Conservation (phyloP, 495 filamentous ascomycete species). For the Alectoria sarmentosa region DNA sequence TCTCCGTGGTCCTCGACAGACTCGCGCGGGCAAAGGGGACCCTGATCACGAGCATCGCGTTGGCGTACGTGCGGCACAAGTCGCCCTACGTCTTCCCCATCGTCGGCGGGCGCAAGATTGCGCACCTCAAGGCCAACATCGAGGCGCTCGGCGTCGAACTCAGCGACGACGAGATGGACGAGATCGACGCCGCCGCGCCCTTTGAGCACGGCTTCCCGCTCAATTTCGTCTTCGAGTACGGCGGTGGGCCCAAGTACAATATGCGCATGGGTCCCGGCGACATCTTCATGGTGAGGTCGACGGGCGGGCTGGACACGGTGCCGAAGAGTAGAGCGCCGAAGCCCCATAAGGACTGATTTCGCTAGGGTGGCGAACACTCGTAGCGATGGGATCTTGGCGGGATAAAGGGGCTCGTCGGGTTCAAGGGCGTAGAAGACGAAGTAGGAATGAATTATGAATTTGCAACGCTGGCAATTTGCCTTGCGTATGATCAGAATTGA, state of each 20-base stretch:
- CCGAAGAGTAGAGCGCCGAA: slow-evolving; percentile 18
- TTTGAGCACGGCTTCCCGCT: slow-evolving; percentile 51
- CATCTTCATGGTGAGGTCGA: slow-evolving; percentile 34
- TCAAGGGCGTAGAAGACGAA: no score
- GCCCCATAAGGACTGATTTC: slow-evolving; percentile 11
- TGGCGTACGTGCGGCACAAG: slow-evolving; percentile 71
- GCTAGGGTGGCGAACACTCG: no score
- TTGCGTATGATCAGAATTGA: no score
- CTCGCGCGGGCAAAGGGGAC: slow-evolving; percentile 48
- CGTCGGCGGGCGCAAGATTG: slow-evolving; percentile 58
- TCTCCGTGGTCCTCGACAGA: slow-evolving; percentile 50
- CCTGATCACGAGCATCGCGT: slow-evolving; percentile 42
- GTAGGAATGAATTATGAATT: no score
- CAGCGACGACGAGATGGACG: slow-evolving; percentile 48
- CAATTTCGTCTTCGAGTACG: slow-evolving; percentile 35
- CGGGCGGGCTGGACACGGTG: slow-evolving; percentile 41
- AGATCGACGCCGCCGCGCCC: slow-evolving; percentile 43
- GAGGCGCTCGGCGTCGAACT: slow-evolving; percentile 49
- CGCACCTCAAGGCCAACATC: slow-evolving; percentile 59
- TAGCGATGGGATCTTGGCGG: no score
- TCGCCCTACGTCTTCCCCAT: slow-evolving; percentile 72
- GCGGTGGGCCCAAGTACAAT: slow-evolving; percentile 13
- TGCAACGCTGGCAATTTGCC: not conserved
- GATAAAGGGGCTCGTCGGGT: no score
- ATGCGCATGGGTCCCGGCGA: slow-evolving; percentile 24